Base-by-base conservation (phyloP, 23 red algal genomes). In the Gracilaria domingensis region DNA sequence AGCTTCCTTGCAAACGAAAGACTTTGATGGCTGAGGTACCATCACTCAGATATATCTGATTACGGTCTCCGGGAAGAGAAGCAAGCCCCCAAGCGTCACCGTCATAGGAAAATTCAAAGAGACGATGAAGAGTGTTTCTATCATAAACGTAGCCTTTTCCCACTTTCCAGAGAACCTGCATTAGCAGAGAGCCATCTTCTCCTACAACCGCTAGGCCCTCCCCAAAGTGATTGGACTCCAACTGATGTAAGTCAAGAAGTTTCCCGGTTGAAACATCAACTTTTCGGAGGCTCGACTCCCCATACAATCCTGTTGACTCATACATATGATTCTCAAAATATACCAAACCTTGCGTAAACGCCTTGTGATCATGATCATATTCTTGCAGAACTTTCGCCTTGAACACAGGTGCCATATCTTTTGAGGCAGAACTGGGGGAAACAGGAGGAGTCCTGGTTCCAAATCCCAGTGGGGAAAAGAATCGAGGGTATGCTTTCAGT, bases 281-380 rank as follows among this genome's bases (percentile, higher is more conserved):
- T 30, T 45, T 53, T 51, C 87, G 87, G 17, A 90, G 36, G 20
- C 48, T 76, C 5, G 80, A 85, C 20, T 8, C 49, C 26, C 91
- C 91, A 14, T 79, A 65, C 69, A 94, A 33, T 4, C 91, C 91
- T 8, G 93, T 91, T 6, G 93, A 91, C 48, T 89, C 81, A 37
- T 76, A 91, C 60, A 91, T 69, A 12, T 44, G 26, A 37, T 69
- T 70, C 32, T 88, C 73, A 39, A 61, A 44, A n/a, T 54, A 96
- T 11, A 83, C 57, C 48, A 96, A 47, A 29, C 94, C 94, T 79
- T 96, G 94, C n/a, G 94, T 96, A 50, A 96, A 96, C 18, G 95
- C 83, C 20, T 82, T 54, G 37, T 38, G 25, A 66, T 94, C 95
- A 82, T 97, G 95, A 14, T 44, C 42, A 49, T 65, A 90, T 66